These are phyloP conservation scores for Oryza brachyantha DNA, from an alignment of 176 grass and related monocot species.

Conservation along the genomic window DNA sequence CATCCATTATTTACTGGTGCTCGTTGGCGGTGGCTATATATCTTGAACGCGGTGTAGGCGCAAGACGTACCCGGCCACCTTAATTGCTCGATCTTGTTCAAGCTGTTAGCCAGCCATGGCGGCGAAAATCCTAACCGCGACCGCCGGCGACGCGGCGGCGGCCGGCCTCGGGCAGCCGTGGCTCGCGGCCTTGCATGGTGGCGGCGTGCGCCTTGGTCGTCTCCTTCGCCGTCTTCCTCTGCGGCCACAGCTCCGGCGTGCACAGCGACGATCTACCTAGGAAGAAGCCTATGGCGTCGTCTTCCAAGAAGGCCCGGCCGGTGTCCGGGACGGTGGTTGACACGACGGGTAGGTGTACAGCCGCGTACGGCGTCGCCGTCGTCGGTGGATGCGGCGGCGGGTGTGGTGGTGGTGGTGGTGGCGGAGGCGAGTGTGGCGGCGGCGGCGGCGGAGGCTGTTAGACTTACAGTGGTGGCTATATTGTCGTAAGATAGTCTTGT, in stretches of 20 bases:
- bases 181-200: constrained; percentile 17
- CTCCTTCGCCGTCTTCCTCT: constrained; percentile 42
- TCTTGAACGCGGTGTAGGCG: too few species aligned
- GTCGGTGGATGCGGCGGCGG: not conserved
- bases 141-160: not conserved
- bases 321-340: not conserved
- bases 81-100: too few species aligned
- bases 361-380: not conserved
- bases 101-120: not conserved
- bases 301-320: not conserved
- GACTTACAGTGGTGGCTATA: not conserved
- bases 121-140: constrained; percentile 17
- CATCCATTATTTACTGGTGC: too few species aligned
- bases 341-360: not conserved
- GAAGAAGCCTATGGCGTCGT: not conserved
- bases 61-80: too few species aligned
- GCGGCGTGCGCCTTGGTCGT: not conserved
- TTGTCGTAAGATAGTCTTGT: not conserved
- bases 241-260: constrained; percentile 10
- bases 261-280: not conserved
- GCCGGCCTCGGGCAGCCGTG: not conserved
- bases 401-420: not conserved
- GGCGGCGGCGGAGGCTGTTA: constrained; percentile 3
- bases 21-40: too few species aligned
- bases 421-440: not conserved